Evolutionary conservation across 2,329 filamentous ascomycete species (phyloP).

Genomic region (Penicillium olsonii): DNA sequence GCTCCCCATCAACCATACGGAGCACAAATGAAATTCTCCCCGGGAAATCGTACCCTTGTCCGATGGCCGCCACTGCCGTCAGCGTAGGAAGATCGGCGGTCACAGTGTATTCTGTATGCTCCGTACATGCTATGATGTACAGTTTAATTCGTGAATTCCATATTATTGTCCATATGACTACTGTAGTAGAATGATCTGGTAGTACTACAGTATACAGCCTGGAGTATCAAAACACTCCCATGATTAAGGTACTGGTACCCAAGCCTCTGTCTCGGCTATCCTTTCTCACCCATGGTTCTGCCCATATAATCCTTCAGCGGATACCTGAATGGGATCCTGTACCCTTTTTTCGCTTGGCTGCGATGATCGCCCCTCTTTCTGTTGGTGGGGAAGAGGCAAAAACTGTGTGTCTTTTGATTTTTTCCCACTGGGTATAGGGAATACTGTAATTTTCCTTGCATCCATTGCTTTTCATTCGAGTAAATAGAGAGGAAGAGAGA

Average conservation of each 20-base stretch:
- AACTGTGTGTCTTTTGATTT: slow-evolving; percentile 16
- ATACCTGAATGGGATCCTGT: background rate
- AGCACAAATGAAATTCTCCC: slow-evolving; percentile 5
- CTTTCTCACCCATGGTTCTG: background rate
- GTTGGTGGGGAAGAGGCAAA: slow-evolving; percentile 21
- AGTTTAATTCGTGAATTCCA: too few species aligned
- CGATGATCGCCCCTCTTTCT: slow-evolving; percentile 24
- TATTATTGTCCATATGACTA: too few species aligned
- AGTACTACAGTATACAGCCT: too few species aligned
- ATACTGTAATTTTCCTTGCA: background rate
- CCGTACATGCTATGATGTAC: too few species aligned
- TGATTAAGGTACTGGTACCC: slow-evolving; percentile 9
- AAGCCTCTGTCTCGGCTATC: slow-evolving; percentile 19
- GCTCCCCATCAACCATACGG: slow-evolving; percentile 3
- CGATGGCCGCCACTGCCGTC: slow-evolving; percentile 25
- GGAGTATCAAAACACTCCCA: too few species aligned
- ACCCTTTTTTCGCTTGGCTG: slow-evolving; percentile 16
- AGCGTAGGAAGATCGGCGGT: slow-evolving; percentile 23
- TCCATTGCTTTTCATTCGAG: too few species aligned
- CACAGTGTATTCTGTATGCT: too few species aligned
- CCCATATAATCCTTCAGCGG: background rate
- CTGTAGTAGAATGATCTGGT: too few species aligned
- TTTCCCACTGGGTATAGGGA: background rate
- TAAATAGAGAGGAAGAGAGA: background rate
- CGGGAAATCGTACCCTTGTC: slow-evolving; percentile 14